phyloP scores from a whole-genome alignment of 2,329 filamentous ascomycete species.

The Blastomyces parvus region DNA sequence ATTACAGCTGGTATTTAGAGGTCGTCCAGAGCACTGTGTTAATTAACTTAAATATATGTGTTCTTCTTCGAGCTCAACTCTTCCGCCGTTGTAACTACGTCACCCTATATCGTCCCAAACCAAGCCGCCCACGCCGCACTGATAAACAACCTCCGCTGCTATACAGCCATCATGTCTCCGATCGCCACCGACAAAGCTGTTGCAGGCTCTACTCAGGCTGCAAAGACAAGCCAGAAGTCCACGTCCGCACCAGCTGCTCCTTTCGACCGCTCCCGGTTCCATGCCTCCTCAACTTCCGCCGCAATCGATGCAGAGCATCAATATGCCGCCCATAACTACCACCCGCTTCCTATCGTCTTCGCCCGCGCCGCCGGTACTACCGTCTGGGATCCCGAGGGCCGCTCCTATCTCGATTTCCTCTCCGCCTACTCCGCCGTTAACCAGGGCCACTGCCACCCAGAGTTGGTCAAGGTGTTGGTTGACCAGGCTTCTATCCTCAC shows the following conservation, averaged over 20 bases:
- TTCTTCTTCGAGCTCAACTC: neutral
- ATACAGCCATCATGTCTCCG: conserved; percentile 16
- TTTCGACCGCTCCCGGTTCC: conserved; percentile 44
- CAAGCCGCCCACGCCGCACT: neutral
- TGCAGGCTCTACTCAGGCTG: conserved; percentile 14
- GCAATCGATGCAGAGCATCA: conserved; percentile 75
- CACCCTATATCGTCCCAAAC: neutral
- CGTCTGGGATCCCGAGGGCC: conserved; percentile 95
- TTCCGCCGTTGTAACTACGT: neutral
- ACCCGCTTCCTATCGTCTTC: conserved; percentile 91
- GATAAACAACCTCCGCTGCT: neutral
- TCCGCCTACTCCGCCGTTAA: conserved; percentile 97
- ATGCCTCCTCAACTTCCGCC: conserved; percentile 65
- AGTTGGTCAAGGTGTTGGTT: conserved; percentile 79
- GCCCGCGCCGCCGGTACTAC: conserved; percentile 71
- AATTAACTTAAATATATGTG: neutral
- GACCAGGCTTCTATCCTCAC: conserved; percentile 86
- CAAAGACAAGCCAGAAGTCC: conserved; percentile 26
- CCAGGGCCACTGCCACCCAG: conserved; percentile 95
- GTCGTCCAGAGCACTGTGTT: neutral
- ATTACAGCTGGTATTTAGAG: neutral
- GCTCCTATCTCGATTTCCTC: conserved; percentile 92
- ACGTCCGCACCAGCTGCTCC: conserved; percentile 29
- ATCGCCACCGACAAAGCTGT: conserved; percentile 20
- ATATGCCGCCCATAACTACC: conserved; percentile 96